Evolutionary conservation across 169 alveolate species (phyloP), one percentile per base, ranked within the genome.

Genomic region (Plasmodium coatneyi): DNA sequence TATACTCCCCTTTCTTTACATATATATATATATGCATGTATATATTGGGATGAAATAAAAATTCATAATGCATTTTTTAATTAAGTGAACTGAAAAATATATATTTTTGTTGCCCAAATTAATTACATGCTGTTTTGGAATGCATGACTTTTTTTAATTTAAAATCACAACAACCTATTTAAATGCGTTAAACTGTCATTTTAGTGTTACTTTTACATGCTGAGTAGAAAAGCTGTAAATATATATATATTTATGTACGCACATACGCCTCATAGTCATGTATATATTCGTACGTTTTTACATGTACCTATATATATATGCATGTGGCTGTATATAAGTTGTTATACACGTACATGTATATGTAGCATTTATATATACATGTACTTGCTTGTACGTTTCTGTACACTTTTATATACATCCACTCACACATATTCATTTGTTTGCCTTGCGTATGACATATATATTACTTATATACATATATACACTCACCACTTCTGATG

Each of bases 191-290:
- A 80, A 52, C 36, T 12, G 22, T 19, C 71, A 30, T 54, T 81
- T 81, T 28, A 81, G 43, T 81, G 79, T 25, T 14, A 81, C 70
- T 34, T 81, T 81, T 81, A 81, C 84, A 43, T 79, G 84, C 43
- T 81, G 56, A 52, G n/a, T 5, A 32, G 54, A 81, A 22, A 49
- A 49, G 60, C 22, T 80, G 46, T 30, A 80, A 46, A 74, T 74
- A 10, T 32, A 74, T 74, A 9, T 30, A 16, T 76, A 28, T 30
- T 30, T 74, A 74, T 74, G 22, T 52, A 52, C 39, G 41, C 14
- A 66, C 46, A 36, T 83, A 52, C 28, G 19, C 52, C 52, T 41
- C 52, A 7, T 7, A 41, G 19, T 36, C 32, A 16, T 76, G n/a
- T 25, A 76, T 76, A 32, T 76, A 76, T 32, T 32, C 46, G 46